Evolutionary conservation across 345 rosid species (phyloP).

Genomic region (Citrus sp.): DNA sequence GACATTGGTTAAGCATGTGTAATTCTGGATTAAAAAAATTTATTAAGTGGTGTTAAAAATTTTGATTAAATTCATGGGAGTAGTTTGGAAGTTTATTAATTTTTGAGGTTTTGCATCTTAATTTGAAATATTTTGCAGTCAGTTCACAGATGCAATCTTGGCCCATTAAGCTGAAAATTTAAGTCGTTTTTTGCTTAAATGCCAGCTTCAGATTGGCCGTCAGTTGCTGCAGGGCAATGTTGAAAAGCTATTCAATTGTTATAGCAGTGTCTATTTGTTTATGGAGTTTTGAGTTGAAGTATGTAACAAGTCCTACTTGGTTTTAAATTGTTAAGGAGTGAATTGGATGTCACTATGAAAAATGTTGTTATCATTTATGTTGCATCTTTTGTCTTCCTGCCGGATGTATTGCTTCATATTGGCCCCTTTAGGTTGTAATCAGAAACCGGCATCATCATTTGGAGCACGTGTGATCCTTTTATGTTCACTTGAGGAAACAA

Average conservation of each 20-base stretch:
- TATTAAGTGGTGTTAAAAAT: not conserved
- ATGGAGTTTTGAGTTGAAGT: not conserved
- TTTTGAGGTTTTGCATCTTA: not conserved
- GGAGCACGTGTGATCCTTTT: conserved; percentile 84
- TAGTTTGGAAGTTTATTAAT: not conserved
- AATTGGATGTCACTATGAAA: not conserved
- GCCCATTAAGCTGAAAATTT: not conserved
- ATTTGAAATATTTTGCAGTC: not conserved
- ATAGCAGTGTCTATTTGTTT: not conserved
- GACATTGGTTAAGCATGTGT: not conserved
- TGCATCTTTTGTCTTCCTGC: not conserved
- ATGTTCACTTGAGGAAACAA: conserved; percentile 85
- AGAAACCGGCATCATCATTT: conserved; percentile 54
- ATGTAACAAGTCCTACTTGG: not conserved
- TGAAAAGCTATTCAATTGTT: not conserved
- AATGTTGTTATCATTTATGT: not conserved
- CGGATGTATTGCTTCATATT: not conserved
- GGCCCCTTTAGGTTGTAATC: conserved; percentile 27
- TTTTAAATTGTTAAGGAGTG: not conserved
- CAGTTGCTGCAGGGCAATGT: not conserved
- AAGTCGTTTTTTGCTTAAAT: not conserved
- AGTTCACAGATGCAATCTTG: not conserved
- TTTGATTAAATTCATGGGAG: not conserved
- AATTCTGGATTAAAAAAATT: not conserved
- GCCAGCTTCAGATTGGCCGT: not conserved